Percentiles rank a stretch among this genome's conserved stretches.
Conservation (phyloP, 78 protist genomes). For the Polysphondylium violaceum region DNA sequence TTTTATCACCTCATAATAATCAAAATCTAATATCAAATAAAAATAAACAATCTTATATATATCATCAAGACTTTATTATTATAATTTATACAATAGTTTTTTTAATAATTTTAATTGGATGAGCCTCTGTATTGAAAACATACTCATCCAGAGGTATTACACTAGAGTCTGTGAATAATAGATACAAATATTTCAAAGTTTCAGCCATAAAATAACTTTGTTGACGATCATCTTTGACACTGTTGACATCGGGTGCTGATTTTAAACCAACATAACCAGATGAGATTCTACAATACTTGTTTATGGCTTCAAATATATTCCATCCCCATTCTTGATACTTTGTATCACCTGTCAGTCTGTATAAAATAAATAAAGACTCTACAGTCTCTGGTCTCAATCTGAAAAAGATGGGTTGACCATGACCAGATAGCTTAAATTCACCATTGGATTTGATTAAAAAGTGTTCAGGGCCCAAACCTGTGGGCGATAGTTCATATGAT, state of each 20-base stretch:
- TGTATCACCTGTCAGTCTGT: conserved; percentile 81
- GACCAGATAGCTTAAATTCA: background rate
- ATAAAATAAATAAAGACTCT: conserved; percentile 87
- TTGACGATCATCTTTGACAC: conserved; percentile 39
- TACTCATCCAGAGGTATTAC: conserved; percentile 85
- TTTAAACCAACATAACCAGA: conserved; percentile 81
- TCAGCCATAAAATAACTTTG: conserved; percentile 94
- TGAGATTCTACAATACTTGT: conserved; percentile 42
- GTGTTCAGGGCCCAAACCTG: conserved; percentile 89
- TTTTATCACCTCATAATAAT: too few relatives aligned
- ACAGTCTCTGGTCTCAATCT: conserved; percentile 93
- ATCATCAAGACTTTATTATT: too few relatives aligned
- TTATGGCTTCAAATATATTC: conserved; percentile 87
- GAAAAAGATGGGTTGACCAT: conserved; percentile 16
- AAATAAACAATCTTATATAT: too few relatives aligned
- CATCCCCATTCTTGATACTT: conserved; percentile 92
- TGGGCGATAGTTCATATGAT: conserved; percentile 25
- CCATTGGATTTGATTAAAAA: conserved; percentile 47
- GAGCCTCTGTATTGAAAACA: conserved; percentile 98
- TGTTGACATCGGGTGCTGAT: conserved; percentile 38
- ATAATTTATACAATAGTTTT: too few relatives aligned
- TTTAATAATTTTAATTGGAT: conserved; percentile 83
- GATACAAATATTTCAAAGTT: conserved; percentile 91
- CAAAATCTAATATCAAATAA: too few relatives aligned
- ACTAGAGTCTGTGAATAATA: conserved; percentile 86